Percentiles rank a stretch among this genome's conserved stretches.
Evolutionary conservation across 768 basidiomycete genomes (phyloP).

Genomic region (Tylopilus sp.): DNA sequence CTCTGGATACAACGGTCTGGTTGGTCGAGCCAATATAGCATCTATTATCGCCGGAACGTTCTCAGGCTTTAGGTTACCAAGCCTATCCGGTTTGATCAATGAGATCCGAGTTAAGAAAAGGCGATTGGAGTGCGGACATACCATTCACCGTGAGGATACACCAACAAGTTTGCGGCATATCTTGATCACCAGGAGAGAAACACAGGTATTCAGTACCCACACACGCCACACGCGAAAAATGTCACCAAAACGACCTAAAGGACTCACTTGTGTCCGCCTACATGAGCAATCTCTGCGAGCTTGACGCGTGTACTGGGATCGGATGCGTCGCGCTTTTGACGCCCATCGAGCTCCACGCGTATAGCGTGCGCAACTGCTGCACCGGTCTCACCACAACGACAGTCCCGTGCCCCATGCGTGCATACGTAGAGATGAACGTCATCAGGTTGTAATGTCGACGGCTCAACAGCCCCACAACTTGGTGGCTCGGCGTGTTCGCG

Average conservation of each 20-base stretch:
- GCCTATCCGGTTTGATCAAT: constrained; percentile 38
- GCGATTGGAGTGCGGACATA: constrained; percentile 28
- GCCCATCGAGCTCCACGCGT: constrained; percentile 45
- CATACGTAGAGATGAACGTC: constrained; percentile 61
- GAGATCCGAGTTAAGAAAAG: not conserved
- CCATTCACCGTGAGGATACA: constrained; percentile 76
- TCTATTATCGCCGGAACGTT: constrained; percentile 56
- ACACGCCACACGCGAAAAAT: not conserved
- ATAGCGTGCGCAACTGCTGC: constrained; percentile 53
- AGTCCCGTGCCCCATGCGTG: constrained; percentile 76
- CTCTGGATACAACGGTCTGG: constrained; percentile 24
- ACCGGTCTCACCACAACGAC: constrained; percentile 71
- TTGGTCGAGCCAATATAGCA: constrained; percentile 34
- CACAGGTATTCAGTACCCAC: not conserved
- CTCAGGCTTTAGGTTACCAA: constrained; percentile 56
- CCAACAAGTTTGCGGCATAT: constrained; percentile 65
- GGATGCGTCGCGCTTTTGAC: constrained; percentile 26
- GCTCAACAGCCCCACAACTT: constrained; percentile 19
- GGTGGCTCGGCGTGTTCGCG: constrained; percentile 31
- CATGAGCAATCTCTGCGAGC: constrained; percentile 69
- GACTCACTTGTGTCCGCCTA: constrained; percentile 80
- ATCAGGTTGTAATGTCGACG: constrained; percentile 10
- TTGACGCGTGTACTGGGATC: constrained; percentile 35
- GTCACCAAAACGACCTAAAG: not conserved
- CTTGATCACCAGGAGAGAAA: constrained; percentile 35